Percentiles rank a stretch among this genome's conserved stretches.
These are phyloP conservation scores for Mycena leptocephala DNA, from an alignment of 768 basidiomycete species.

Conservation along the genomic window DNA sequence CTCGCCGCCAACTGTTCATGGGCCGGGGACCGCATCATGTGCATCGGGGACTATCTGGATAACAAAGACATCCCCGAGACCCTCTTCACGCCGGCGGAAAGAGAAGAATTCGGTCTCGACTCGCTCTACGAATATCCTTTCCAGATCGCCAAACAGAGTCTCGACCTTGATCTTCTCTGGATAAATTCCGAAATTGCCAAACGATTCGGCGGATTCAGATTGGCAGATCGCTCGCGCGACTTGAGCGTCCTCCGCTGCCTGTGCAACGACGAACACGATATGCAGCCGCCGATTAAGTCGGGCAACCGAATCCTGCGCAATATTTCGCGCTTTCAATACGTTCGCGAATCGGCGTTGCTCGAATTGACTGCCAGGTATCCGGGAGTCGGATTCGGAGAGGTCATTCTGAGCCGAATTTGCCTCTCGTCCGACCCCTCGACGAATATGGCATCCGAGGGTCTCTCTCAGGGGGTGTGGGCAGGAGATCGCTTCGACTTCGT, in stretches of 20 bases:
- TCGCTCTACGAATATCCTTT: neutral
- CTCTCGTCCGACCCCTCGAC: conserved; percentile 26
- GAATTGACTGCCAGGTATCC: neutral
- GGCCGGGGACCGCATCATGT: conserved; percentile 39
- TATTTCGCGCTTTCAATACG: neutral
- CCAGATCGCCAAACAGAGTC: neutral
- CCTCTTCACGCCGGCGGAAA: neutral
- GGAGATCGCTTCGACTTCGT: conserved; percentile 39
- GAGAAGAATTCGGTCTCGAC: neutral
- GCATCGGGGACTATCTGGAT: conserved; percentile 32
- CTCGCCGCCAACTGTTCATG: neutral
- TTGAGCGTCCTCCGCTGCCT: neutral
- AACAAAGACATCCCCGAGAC: conserved; percentile 18
- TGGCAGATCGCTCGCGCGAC: neutral
- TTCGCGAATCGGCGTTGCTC: neutral
- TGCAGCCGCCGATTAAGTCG: neutral
- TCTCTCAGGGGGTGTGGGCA: conserved; percentile 40
- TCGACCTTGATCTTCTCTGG: neutral
- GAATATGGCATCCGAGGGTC: conserved; percentile 26
- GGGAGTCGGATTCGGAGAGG: conserved; percentile 12
- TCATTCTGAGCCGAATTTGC: conserved; percentile 34
- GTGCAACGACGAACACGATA: neutral
- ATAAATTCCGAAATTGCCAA: neutral
- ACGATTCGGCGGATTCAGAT: no score
- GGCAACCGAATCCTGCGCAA: neutral